These are phyloP conservation scores for Symmetrospora coprosmae DNA, from an alignment of 768 basidiomycete species.

Conservation along the genomic window DNA sequence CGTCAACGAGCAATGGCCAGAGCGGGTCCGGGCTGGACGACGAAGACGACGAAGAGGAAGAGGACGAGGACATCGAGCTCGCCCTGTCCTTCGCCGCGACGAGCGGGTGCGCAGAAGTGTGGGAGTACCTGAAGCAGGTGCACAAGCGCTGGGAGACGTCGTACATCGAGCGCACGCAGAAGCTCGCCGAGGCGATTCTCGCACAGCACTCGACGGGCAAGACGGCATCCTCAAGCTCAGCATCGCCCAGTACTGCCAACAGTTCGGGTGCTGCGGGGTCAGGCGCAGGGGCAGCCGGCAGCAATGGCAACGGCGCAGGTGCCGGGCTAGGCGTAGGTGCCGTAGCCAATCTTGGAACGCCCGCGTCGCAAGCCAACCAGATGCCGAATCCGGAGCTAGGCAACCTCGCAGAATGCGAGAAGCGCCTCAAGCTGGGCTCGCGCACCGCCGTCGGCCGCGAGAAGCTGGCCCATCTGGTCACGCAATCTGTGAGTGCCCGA, in stretches of 20 bases:
- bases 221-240: background rate
- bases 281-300: background rate
- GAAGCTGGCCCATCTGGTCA: slow-evolving; percentile 13
- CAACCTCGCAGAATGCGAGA: slow-evolving; percentile 64
- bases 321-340: background rate
- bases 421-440: slow-evolving; percentile 57
- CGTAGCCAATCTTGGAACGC: background rate
- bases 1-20: no score
- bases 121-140: slow-evolving; percentile 90
- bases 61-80: slow-evolving; percentile 83
- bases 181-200: no score
- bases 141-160: slow-evolving; percentile 42
- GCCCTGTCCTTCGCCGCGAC: slow-evolving; percentile 93
- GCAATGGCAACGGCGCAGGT: no score
- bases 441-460: slow-evolving; percentile 23
- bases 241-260: background rate
- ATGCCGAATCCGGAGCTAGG: slow-evolving; percentile 52
- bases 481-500: background rate
- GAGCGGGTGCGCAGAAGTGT: slow-evolving; percentile 87
- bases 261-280: background rate
- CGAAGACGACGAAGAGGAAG: no score
- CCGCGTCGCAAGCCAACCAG: background rate
- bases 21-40: no score
- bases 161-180: background rate
- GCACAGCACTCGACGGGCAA: background rate